Conservation (phyloP, 352 stramenopile genomes). For the Pythium insidiosum region DNA sequence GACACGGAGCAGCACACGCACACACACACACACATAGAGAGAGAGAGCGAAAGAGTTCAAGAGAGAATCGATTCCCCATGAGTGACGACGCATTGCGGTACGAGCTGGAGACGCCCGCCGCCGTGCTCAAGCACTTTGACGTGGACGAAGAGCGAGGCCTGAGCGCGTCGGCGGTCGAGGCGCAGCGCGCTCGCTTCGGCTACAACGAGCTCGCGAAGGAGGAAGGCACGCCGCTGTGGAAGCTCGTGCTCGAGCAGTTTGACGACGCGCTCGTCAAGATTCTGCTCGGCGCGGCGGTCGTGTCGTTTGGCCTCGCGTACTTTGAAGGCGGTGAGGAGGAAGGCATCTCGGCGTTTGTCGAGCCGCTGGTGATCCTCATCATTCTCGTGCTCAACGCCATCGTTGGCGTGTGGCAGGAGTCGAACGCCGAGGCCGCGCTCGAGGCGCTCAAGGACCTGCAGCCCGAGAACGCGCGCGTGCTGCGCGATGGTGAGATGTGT, state of each 20-base stretch:
- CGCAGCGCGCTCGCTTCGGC: constrained; percentile 47
- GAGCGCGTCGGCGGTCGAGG: constrained; percentile 39
- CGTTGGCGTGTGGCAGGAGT: constrained; percentile 95
- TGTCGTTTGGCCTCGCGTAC: constrained; percentile 92
- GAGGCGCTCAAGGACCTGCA: constrained; percentile 96
- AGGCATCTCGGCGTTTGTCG: constrained; percentile 90
- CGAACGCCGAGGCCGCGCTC: constrained; percentile 90
- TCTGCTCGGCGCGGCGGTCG: constrained; percentile 92
- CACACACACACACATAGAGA: too few species aligned
- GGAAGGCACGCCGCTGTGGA: constrained; percentile 84
- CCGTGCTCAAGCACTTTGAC: constrained; percentile 72
- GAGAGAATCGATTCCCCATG: constrained; percentile 2
- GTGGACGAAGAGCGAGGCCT: constrained; percentile 57
- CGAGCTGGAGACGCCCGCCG: constrained; percentile 56
- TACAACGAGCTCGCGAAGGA: constrained; percentile 90
- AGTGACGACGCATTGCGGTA: constrained; percentile 21
- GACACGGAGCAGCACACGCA: neutral
- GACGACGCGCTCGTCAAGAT: constrained; percentile 98
- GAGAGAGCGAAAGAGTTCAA: constrained; percentile 2
- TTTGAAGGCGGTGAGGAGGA: constrained; percentile 86
- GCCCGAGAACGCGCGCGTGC: constrained; percentile 84
- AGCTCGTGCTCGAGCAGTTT: constrained; percentile 98
- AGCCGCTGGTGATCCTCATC: constrained; percentile 96
- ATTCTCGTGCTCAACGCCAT: constrained; percentile 96
- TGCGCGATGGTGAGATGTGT: constrained; percentile 80